Conservation (phyloP, 2,329 filamentous ascomycete genomes). For the Endoconidiophora polonica region DNA sequence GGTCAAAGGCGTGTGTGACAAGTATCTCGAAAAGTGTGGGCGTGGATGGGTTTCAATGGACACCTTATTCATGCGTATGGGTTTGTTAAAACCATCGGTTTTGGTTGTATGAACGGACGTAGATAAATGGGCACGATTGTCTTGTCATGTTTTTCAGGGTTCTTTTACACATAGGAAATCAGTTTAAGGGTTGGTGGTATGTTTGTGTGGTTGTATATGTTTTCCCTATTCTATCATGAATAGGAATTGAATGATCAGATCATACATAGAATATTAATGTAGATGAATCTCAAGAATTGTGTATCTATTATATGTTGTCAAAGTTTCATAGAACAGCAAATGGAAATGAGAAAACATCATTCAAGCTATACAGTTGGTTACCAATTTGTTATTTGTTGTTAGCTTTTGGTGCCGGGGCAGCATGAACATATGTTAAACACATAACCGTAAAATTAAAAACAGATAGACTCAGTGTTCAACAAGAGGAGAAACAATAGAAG, state of each 20-base stretch:
- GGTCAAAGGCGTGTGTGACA: slow-evolving; percentile 60
- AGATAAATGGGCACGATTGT: neutral
- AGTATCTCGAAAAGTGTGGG: slow-evolving; percentile 77
- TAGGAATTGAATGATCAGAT: neutral
- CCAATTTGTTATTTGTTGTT: no score
- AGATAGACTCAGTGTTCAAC: no score
- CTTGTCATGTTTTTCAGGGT: neutral
- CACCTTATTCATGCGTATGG: slow-evolving; percentile 56
- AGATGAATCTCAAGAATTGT: neutral
- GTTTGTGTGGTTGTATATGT: neutral
- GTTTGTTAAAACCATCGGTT: slow-evolving; percentile 24
- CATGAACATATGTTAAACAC: no score
- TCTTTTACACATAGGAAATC: neutral
- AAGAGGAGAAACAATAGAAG: no score
- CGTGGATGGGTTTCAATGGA: slow-evolving; percentile 92
- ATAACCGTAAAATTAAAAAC: no score
- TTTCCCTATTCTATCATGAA: neutral
- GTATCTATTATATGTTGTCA: neutral
- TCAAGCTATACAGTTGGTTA: no score
- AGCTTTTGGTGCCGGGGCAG: no score
- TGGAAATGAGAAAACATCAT: neutral
- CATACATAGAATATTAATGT: slow-evolving; percentile 1
- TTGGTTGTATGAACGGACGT: neutral
- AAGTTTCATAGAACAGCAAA: neutral
- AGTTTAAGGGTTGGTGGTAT: neutral